Percentiles rank a stretch among this genome's conserved stretches.
These are phyloP conservation scores for Schrenkiella parvula DNA, from an alignment of 345 rosid genomes.

Conservation along the genomic window DNA sequence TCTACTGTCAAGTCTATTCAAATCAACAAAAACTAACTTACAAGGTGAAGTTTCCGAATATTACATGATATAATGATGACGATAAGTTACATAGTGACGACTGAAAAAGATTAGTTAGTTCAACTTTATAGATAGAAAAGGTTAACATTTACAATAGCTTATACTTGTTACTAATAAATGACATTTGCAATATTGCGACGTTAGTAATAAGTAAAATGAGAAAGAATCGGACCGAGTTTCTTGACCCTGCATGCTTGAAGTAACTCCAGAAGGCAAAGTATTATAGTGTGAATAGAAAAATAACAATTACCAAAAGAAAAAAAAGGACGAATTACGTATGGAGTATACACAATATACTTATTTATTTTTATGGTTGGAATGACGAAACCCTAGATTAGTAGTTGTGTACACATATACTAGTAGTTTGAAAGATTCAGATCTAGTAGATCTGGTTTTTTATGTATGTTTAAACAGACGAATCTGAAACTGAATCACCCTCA, in stretches of 20 bases:
- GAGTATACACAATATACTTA: not conserved
- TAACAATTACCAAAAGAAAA: not conserved
- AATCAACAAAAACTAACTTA: not conserved
- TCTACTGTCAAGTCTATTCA: not conserved
- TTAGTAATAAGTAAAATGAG: not conserved
- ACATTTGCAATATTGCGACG: not conserved
- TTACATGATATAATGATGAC: not conserved
- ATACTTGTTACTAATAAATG: not conserved
- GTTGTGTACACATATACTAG: not conserved
- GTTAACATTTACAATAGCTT: not conserved
- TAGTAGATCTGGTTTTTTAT: conserved; percentile 30
- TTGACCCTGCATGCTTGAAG: not conserved
- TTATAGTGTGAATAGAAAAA: not conserved
- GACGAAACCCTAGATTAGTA: conserved; percentile 24
- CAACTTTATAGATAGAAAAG: not conserved
- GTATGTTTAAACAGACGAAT: conserved; percentile 8
- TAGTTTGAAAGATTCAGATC: conserved; percentile 19
- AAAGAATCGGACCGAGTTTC: not conserved
- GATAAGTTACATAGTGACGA: not conserved
- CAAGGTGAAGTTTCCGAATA: not conserved
- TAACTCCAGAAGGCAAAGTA: not conserved
- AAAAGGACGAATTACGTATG: not conserved
- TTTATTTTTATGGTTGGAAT: not conserved
- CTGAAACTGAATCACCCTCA: conserved; percentile 32
- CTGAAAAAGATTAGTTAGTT: not conserved